Evolutionary conservation across 2,329 filamentous ascomycete species (phyloP), one percentile per base, ranked within the genome.

Genomic region (Colletotrichum karsti): DNA sequence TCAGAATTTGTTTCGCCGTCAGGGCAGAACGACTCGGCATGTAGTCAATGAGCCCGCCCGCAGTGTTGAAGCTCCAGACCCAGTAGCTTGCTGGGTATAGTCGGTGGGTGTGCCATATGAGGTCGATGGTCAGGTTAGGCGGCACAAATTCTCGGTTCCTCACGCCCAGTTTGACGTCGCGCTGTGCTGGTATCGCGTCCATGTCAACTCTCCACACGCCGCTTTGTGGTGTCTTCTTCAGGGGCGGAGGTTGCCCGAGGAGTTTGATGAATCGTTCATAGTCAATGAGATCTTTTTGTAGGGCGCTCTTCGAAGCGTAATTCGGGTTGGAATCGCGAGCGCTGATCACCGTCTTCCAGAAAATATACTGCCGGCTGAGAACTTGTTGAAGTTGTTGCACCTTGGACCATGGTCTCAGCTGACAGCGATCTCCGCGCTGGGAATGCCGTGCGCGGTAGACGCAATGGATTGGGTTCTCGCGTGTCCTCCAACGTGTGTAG

Each of bases 91-190:
- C 69, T 5, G 69, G 69, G 18, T 62, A 70, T 9, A 70, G 33
- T 3, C 69, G 65, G 22, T 70, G 66, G 3, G 69, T 66, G 28
- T 66, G 69, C 69, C 69, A 70, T 4, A 70, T 61, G 1, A 70
- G n/a, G 30, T 70, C 69, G 1, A 70, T 18, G 7, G 15, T 44
- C 15, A 70, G 15, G 4, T 53, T 70, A 1, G 66, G 69, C 2
- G 69, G 69, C 1, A 66, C 48, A 13, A 66, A 57, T 5, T 28
- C 46, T 1, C 53, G 60, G 9, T 48, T 59, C 15, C 10, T 26
- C 5, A 7, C 9, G 13, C 20, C 6, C 28, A 8, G 1, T 18
- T 10, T 2, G 37, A 18, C 3, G 10, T 26, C 10, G 15, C 15
- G n/a, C n/a, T n/a, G n/a, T 12, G 4, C 35, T 7, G 37, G 61